These are phyloP conservation scores for Colletotrichum musicola DNA, from an alignment of 2,329 filamentous ascomycete genomes.

Conservation along the genomic window DNA sequence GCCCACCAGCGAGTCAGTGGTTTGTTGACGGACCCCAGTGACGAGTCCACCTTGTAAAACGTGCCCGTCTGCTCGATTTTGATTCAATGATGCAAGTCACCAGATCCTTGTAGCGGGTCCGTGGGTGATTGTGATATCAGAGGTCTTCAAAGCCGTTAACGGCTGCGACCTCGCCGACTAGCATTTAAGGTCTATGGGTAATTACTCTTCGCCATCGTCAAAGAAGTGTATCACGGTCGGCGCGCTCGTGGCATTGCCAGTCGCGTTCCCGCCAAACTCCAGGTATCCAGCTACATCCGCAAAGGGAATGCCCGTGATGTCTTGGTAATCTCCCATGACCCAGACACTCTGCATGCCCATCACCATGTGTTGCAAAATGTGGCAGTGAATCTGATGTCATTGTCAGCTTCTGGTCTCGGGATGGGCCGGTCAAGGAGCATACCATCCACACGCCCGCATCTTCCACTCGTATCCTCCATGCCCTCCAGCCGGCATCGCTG, in stretches of 20 bases:
- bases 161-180: neutral
- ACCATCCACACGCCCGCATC: slow-evolving; percentile 71
- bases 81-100: neutral
- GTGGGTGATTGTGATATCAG: neutral
- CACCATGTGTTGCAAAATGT: slow-evolving; percentile 68
- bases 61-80: neutral
- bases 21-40: neutral
- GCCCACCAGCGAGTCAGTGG: slow-evolving; percentile 8
- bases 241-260: slow-evolving; percentile 51
- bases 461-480: slow-evolving; percentile 65
- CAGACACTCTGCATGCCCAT: slow-evolving; percentile 59
- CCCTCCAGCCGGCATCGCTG: slow-evolving; percentile 68
- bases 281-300: slow-evolving; percentile 56
- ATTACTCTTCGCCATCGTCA: slow-evolving; percentile 13
- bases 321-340: slow-evolving; percentile 44
- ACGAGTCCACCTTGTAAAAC: slow-evolving; percentile 5
- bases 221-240: slow-evolving; percentile 40
- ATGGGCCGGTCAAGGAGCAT: neutral
- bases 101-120: neutral
- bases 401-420: neutral
- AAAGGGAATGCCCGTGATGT: slow-evolving; percentile 44
- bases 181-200: slow-evolving; percentile 3
- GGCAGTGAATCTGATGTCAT: slow-evolving; percentile 62
- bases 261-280: slow-evolving; percentile 58
- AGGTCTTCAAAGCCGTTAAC: neutral